A percentile compares a stretch with the other conserved stretches of the same genome.
phyloP scores from a whole-genome alignment of 2,329 filamentous ascomycete species.

The Lecanicillium sp. region DNA sequence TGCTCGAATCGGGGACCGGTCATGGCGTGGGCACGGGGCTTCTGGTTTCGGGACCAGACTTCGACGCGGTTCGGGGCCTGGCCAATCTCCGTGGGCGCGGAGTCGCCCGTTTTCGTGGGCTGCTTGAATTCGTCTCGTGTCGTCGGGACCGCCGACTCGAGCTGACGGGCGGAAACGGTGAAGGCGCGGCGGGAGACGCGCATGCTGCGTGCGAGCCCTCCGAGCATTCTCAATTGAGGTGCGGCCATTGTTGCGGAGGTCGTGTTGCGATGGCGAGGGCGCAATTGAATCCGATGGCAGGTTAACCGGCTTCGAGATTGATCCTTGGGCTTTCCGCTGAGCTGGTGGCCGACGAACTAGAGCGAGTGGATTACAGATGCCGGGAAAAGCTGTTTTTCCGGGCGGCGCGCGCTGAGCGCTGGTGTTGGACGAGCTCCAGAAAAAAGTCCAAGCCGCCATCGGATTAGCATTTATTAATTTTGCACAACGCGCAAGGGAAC shows the following conservation, averaged over 20 bases:
- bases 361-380: slow-evolving; percentile 15
- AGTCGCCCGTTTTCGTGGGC: slow-evolving; percentile 38
- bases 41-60: slow-evolving; percentile 84
- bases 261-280: slow-evolving; percentile 11
- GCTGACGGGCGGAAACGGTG: slow-evolving; percentile 40
- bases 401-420: no score
- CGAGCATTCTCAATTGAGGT: slow-evolving; percentile 41
- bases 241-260: slow-evolving; percentile 33
- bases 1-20: slow-evolving; percentile 93
- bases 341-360: slow-evolving; percentile 13
- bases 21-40: slow-evolving; percentile 77
- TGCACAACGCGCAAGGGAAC: background rate
- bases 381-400: slow-evolving; percentile 15
- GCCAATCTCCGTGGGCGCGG: slow-evolving; percentile 42
- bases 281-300: slow-evolving; percentile 3
- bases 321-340: background rate
- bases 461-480: background rate
- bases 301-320: background rate
- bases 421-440: slow-evolving; percentile 1
- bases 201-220: slow-evolving; percentile 38
- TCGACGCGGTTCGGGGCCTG: slow-evolving; percentile 83
- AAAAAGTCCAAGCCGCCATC: slow-evolving; percentile 11
- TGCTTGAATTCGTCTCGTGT: slow-evolving; percentile 32
- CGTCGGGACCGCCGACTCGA: slow-evolving; percentile 38
- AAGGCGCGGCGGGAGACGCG: slow-evolving; percentile 43